Base-by-base conservation (phyloP, 2,329 filamentous ascomycete genomes). In the Pezicula radicicola region DNA sequence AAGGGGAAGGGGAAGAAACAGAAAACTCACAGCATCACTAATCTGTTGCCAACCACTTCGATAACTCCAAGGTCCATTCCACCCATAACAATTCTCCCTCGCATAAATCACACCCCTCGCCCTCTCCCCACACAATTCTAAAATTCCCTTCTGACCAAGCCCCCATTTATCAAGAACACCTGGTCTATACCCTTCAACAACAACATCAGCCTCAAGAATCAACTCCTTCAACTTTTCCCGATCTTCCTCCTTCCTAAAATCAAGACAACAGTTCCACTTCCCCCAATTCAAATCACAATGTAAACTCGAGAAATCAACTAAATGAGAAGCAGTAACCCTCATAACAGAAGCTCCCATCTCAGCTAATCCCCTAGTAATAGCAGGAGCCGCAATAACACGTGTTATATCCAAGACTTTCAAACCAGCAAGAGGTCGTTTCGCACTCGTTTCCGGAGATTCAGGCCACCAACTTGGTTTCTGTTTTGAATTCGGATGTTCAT, bases 41-140 rank as follows among this genome's bases (percentile, higher is more conserved):
- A 79, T 75, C 58, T 79, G 75, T 63, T 78, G 75, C 75, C 76
- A 80, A 4, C 76, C 77, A 1, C 73, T 72, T 1, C 76, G 66
- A 49, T 70, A 65, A 2, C 65, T 64, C 61, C 72, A 78, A 10
- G 70, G 69, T 0, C 76, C 76, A 44, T 76, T 68, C 33, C 69
- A 72, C 3, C 75, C 76, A 58, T 78, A 79, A 63, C 75, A 78
- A 63, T 78, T 78, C 63, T 79, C 76, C 10, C 69, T 68, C 0
- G 76, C 72, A 52, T 75, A 77, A 3, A 80, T 68, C 16, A 78
- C 70, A 6, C 75, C 75, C 27, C 68, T 69, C 13, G 68, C 69
- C 16, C 75, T 66, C 19, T 65, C 63, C 4, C 60, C 68, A 15
- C 66, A 75, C 58, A 74, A 64, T 44, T 63, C 66, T 7, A 73